Conservation (phyloP, 2,329 filamentous ascomycete species). For the Colletotrichum sp. region DNA sequence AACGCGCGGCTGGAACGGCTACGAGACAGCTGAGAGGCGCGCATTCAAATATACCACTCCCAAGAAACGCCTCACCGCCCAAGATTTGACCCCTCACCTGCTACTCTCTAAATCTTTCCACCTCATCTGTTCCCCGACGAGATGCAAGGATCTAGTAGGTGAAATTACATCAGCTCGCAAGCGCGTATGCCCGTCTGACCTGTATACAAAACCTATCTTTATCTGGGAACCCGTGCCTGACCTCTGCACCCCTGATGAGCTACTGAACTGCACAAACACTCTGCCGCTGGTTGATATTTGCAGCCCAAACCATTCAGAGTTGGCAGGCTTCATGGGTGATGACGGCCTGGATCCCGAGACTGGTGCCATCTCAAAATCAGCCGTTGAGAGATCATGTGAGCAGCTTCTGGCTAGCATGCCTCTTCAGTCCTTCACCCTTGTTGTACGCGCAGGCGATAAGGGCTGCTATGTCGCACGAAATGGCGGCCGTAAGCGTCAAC, state of each 20-base stretch:
- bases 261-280: slow-evolving; percentile 68
- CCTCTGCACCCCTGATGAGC: slow-evolving; percentile 74
- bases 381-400: slow-evolving; percentile 65
- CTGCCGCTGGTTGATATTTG: slow-evolving; percentile 67
- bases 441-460: slow-evolving; percentile 74
- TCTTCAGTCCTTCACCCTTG: slow-evolving; percentile 68
- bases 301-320: slow-evolving; percentile 85
- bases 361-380: slow-evolving; percentile 55
- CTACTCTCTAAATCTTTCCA: slow-evolving; percentile 82
- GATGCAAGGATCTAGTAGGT: slow-evolving; percentile 78
- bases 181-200: slow-evolving; percentile 35
- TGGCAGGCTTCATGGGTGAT: slow-evolving; percentile 83
- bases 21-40: slow-evolving; percentile 70
- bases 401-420: slow-evolving; percentile 69
- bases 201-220: slow-evolving; percentile 69
- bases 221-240: slow-evolving; percentile 97
- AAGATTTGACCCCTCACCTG: slow-evolving; percentile 70
- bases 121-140: slow-evolving; percentile 79
- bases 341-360: slow-evolving; percentile 58
- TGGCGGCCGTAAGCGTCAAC: slow-evolving; percentile 54
- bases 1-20: slow-evolving; percentile 93
- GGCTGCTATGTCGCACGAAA: slow-evolving; percentile 72
- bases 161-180: slow-evolving; percentile 69
- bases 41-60: slow-evolving; percentile 89
- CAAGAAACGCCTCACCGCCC: slow-evolving; percentile 79